Conservation (phyloP, 1,284 basidiomycete species). For the Mycosarcoma maydis region DNA sequence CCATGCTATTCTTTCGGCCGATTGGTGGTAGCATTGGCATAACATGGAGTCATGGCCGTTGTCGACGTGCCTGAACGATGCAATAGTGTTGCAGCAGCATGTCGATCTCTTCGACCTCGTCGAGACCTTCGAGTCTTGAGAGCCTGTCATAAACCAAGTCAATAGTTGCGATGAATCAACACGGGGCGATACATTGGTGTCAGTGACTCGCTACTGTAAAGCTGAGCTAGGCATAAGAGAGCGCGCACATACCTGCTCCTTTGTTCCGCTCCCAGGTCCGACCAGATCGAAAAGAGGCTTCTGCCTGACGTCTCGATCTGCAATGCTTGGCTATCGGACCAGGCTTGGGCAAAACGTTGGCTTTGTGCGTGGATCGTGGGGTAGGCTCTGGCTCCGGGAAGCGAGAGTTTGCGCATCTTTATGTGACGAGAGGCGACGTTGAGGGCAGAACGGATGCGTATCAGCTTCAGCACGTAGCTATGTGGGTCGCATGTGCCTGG, state of each 20-base stretch:
- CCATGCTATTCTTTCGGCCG: no score
- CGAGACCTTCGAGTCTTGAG: conserved; percentile 60
- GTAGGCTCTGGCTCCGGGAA: conserved; percentile 57
- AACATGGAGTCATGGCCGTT: background rate
- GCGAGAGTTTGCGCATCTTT: conserved; percentile 47
- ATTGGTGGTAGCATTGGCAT: no score
- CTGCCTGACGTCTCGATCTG: conserved; percentile 7
- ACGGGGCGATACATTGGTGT: no score
- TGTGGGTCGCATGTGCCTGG: no score
- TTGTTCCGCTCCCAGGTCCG: conserved; percentile 21
- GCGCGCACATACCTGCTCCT: conserved; percentile 44
- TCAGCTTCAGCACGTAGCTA: no score
- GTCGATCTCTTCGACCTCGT: conserved; percentile 66
- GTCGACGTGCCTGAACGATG: conserved; percentile 26
- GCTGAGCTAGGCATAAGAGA: no score
- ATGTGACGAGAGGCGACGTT: no score
- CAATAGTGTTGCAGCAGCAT: conserved; percentile 65
- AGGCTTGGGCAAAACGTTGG: conserved; percentile 34
- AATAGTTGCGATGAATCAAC: no score
- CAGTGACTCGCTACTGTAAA: no score
- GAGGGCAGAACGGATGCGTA: background rate
- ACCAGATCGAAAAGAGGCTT: conserved; percentile 50
- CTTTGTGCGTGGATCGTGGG: conserved; percentile 47
- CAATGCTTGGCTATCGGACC: conserved; percentile 3
- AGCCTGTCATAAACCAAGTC: conserved; percentile 31